A percentile compares a stretch with the other conserved stretches of the same genome.
phyloP scores from a whole-genome alignment of 257 asterid genomes.

The Sherardia arvensis region DNA sequence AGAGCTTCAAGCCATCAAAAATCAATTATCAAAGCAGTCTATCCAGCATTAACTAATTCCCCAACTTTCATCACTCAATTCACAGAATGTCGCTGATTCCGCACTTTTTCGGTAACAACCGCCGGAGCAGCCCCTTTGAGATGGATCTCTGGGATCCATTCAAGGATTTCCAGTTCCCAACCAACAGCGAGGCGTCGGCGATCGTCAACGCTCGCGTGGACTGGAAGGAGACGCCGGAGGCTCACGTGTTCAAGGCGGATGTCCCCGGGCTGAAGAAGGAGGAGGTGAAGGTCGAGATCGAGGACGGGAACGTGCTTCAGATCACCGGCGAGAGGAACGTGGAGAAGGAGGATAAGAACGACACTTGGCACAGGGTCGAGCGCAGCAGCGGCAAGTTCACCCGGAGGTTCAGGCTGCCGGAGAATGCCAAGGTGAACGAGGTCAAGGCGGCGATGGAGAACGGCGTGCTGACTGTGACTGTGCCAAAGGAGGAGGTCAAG shows the following conservation, averaged over 20 bases:
- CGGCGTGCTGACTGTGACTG: slow-evolving; percentile 9
- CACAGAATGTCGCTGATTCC: slow-evolving; percentile 9
- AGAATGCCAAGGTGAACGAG: slow-evolving; percentile 11
- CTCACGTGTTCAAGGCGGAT: slow-evolving; percentile 12
- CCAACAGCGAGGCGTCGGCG: neutral
- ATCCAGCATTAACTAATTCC: neutral
- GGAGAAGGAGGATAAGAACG: slow-evolving; percentile 17
- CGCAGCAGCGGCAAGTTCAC: slow-evolving; percentile 14
- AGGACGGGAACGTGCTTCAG: slow-evolving; percentile 9
- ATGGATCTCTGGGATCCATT: slow-evolving; percentile 8
- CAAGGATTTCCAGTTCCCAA: neutral
- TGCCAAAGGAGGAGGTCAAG: slow-evolving; percentile 14
- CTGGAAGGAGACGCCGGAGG: slow-evolving; percentile 12
- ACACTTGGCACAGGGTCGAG: slow-evolving; percentile 15
- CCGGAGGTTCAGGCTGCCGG: slow-evolving; percentile 16
- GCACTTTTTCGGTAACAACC: slow-evolving; percentile 1
- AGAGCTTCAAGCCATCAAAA: neutral
- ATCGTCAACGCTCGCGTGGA: neutral
- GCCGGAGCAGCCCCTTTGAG: neutral
- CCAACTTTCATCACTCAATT: neutral
- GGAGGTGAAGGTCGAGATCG: slow-evolving; percentile 1
- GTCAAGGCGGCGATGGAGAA: slow-evolving; percentile 14
- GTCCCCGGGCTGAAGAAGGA: slow-evolving; percentile 8
- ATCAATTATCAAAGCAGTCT: neutral
- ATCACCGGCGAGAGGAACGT: slow-evolving; percentile 13